Evolutionary conservation across 257 asterid species (phyloP).

Genomic region (Cruciata laevipes): DNA sequence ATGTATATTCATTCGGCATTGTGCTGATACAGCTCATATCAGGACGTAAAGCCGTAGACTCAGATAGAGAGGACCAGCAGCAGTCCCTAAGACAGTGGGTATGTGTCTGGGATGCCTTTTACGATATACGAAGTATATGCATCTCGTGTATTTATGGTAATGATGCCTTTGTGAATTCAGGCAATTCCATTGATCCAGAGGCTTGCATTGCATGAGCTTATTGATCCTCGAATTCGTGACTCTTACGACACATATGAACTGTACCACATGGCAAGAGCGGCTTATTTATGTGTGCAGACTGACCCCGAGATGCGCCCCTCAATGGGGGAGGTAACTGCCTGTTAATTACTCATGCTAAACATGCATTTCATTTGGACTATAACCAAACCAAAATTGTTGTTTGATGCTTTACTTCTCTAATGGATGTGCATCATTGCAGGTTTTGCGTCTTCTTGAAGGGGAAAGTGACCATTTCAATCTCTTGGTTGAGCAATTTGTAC

Average conservation of each 20-base stretch:
- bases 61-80: conserved; percentile 39
- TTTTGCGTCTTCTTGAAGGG: conserved; percentile 65
- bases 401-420: neutral
- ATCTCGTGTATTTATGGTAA: neutral
- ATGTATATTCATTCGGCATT: conserved; percentile 62
- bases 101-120: conserved; percentile 8
- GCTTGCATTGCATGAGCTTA: conserved; percentile 67
- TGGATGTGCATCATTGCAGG: conserved; percentile 34
- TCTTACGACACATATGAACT: conserved; percentile 56
- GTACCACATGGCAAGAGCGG: conserved; percentile 69
- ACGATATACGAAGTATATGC: neutral
- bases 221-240: conserved; percentile 58
- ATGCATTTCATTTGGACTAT: neutral
- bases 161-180: conserved; percentile 23
- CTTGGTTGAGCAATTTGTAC: conserved; percentile 53
- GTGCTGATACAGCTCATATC: conserved; percentile 68
- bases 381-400: neutral
- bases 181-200: conserved; percentile 52
- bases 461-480: conserved; percentile 47
- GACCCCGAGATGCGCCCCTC: conserved; percentile 71
- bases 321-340: conserved; percentile 57
- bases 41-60: conserved; percentile 59
- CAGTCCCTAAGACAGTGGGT: conserved; percentile 69
- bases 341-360: neutral
- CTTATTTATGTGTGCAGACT: conserved; percentile 58